Percentiles rank a stretch among this genome's conserved stretches.
These are phyloP conservation scores for Vaccinium macrocarpon DNA, from an alignment of 148 eudicot genomes.

Conservation along the genomic window DNA sequence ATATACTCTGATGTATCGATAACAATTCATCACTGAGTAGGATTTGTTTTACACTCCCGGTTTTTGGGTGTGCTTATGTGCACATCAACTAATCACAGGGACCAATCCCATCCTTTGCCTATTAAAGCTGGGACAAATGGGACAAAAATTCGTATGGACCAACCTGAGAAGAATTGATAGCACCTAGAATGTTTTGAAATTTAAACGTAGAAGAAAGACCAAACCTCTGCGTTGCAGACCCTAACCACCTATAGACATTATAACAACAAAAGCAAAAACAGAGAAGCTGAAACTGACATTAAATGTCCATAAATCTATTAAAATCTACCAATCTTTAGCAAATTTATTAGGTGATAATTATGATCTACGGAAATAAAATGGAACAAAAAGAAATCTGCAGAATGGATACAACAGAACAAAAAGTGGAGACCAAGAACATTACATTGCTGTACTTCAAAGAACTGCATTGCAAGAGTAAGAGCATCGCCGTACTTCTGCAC, in stretches of 20 bases:
- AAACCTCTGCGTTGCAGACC: too few species aligned
- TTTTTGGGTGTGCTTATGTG: too few species aligned
- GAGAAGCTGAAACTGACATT: neutral
- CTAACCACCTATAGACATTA: neutral
- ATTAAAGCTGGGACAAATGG: too few species aligned
- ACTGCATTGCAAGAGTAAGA: slow-evolving; percentile 70
- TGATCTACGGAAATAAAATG: neutral
- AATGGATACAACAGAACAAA: neutral
- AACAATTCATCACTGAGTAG: neutral
- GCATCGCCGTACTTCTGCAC: slow-evolving; percentile 66
- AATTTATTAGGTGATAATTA: neutral
- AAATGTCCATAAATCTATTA: neutral
- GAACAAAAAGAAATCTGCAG: neutral
- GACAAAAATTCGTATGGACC: too few species aligned
- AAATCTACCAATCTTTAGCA: neutral
- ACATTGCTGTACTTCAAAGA: slow-evolving; percentile 51
- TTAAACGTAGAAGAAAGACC: too few species aligned
- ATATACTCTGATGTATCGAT: neutral
- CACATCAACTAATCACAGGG: too few species aligned
- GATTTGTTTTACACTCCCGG: too few species aligned
- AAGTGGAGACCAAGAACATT: neutral
- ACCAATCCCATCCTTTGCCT: too few species aligned
- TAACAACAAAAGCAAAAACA: slow-evolving; percentile 3
- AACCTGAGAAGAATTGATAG: too few species aligned
- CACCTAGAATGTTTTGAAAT: too few species aligned